Base-by-base conservation (phyloP, 805 yeast species). In the Hanseniaspora lachancei region DNA sequence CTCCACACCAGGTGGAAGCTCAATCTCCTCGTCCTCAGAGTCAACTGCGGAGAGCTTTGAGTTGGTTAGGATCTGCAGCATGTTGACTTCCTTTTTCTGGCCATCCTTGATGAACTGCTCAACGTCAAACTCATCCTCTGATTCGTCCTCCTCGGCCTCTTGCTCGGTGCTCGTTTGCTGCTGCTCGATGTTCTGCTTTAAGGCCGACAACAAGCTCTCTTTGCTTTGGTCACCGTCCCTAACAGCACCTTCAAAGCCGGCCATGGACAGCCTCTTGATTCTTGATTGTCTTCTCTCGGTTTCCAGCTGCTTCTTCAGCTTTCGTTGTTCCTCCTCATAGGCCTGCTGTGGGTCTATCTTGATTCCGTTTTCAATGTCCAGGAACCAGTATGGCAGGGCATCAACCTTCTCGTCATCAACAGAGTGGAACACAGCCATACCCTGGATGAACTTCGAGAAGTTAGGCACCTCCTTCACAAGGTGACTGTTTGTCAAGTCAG, bases 391-490 rank as follows among this genome's bases (percentile, higher is more conserved):
- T 56, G 98, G 98, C 59, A 91, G 75, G 60, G 84, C 81, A 66
- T 88, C 96, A 65, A 91, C 76, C 62, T 84, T 83, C 38, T 68
- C 71, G 63, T 91, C 97, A 66, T 87, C 93, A 65, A 91, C 97
- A 54, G 88, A 79, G 66, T 82, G 91, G 59, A 91, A 75, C 2
- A 88, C 77, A 5, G 96, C 89, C 57, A 89, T 80, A 70, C 97
- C 97, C 67, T 91, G 98, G 61, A 91, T 77, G 66, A 86, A 91
- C 70, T 89, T 87, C 52, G 96, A 86, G 65, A 91, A 91, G 64
- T 86, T 86, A 56, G 97, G 96, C 58, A 91, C 89, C 68, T 89
- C 97, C 66, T 87, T 89, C 49, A 89, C 95, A 62, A 91, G 74
- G 64, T 87, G 89, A 27, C 88, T 78, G 57, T 81, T 80, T 34